phyloP scores from a whole-genome alignment of 192 early-diverging fungal genomes.

The Rhizoclosmatium sp. region DNA sequence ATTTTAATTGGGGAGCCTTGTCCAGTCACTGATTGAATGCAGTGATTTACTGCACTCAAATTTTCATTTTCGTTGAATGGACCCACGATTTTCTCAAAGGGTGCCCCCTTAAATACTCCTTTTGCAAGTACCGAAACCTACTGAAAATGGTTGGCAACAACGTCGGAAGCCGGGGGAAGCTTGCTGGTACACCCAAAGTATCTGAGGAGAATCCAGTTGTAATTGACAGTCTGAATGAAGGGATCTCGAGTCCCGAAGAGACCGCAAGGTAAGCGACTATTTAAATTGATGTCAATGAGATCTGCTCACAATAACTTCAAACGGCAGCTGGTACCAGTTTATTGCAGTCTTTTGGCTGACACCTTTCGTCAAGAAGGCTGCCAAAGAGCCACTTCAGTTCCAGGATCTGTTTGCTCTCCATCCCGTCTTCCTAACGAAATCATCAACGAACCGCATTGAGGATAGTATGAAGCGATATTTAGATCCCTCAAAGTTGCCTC shows the following conservation, averaged over 20 bases:
- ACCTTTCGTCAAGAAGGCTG: conserved; percentile 5
- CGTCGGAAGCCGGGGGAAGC: background rate
- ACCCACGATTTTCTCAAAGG: too few species aligned
- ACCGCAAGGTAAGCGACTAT: background rate
- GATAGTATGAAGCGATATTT: background rate
- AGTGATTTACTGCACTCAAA: too few species aligned
- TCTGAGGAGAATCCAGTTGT: background rate
- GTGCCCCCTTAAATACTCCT: too few species aligned
- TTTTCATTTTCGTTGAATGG: too few species aligned
- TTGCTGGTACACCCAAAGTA: background rate
- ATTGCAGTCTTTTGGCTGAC: background rate
- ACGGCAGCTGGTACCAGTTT: conserved; percentile 1
- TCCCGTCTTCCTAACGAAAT: background rate
- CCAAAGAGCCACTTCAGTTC: conserved; percentile 11
- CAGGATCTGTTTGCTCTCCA: background rate
- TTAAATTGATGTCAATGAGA: background rate
- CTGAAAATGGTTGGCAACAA: background rate
- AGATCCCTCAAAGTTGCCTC: background rate
- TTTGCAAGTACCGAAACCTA: too few species aligned
- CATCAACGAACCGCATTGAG: background rate
- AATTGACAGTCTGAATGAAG: background rate
- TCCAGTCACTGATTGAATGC: too few species aligned
- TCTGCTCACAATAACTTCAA: background rate
- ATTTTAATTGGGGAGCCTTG: too few species aligned
- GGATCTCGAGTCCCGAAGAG: conserved; percentile 21